These are phyloP conservation scores for Polytrichum commune DNA, from an alignment of 225 moss, liverwort and hornwort genomes.

Conservation along the genomic window DNA sequence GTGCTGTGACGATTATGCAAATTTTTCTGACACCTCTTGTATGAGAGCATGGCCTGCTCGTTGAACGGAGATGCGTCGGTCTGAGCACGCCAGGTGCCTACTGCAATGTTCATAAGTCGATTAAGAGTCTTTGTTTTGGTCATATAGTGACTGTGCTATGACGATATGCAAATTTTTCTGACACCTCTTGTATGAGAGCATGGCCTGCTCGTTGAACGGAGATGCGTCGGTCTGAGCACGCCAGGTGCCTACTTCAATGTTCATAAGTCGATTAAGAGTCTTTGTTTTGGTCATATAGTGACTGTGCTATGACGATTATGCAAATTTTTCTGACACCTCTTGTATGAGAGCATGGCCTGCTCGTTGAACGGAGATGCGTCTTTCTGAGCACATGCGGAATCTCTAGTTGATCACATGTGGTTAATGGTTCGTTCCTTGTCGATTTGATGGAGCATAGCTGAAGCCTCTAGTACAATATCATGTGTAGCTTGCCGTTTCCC, in stretches of 20 bases:
- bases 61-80: slow-evolving; percentile 40
- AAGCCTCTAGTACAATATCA: too few species aligned
- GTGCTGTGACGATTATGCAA: slow-evolving; percentile 32
- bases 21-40: slow-evolving; percentile 56
- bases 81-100: slow-evolving; percentile 9
- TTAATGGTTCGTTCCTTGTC: too few species aligned
- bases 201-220: slow-evolving; percentile 42
- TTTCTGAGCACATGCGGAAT: slow-evolving; percentile 17
- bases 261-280: too few species aligned
- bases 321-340: slow-evolving; percentile 50
- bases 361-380: slow-evolving; percentile 44
- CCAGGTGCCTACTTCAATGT: not conserved
- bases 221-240: slow-evolving; percentile 21
- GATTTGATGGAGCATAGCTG: too few species aligned
- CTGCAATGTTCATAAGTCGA: too few species aligned
- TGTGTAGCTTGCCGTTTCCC: too few species aligned
- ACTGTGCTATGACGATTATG: slow-evolving; percentile 27
- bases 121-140: not conserved
- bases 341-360: slow-evolving; percentile 46
- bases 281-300: not conserved
- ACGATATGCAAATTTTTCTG: slow-evolving; percentile 42
- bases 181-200: slow-evolving; percentile 57
- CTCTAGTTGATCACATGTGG: too few species aligned
- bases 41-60: slow-evolving; percentile 41
- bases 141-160: slow-evolving; percentile 8